A percentile compares a stretch with the other conserved stretches of the same genome.
These are phyloP conservation scores for Schoenoplectus triqueter DNA, from an alignment of 202 grass and related monocot species.

Conservation along the genomic window DNA sequence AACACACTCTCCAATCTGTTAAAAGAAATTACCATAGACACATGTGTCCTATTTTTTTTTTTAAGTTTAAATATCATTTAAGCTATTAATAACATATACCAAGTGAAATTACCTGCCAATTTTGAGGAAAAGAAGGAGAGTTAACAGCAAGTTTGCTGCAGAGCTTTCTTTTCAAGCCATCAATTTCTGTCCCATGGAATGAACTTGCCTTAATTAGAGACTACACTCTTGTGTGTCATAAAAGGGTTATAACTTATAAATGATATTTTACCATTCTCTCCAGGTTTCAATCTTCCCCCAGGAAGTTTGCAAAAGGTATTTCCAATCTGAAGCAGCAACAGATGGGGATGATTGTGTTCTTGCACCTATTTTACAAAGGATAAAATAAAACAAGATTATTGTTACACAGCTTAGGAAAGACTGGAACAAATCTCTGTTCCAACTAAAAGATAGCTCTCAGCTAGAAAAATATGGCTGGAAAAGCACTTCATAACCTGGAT, in stretches of 20 bases:
- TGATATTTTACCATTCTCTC: conserved; percentile 62
- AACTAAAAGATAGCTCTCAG: not conserved
- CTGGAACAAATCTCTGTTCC: not conserved
- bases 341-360: conserved; percentile 98
- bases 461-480: not conserved
- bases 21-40: not conserved
- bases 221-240: not conserved
- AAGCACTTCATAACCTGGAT: not conserved
- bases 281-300: conserved; percentile 95
- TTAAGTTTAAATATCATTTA: too few relatives aligned
- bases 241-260: not conserved
- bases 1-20: conserved; percentile 97
- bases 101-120: conserved; percentile 80
- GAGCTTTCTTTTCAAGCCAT: conserved; percentile 94
- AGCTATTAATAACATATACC: too few relatives aligned
- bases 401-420: not conserved
- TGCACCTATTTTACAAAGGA: conserved; percentile 57
- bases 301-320: conserved; percentile 99
- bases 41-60: too few relatives aligned
- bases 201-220: not conserved
- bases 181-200: conserved; percentile 67
- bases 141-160: conserved; percentile 93
- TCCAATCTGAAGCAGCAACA: conserved; percentile 91
- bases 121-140: conserved; percentile 86
- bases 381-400: not conserved